phyloP scores from a whole-genome alignment of 768 basidiomycete species.

The Mycena belliarum region DNA sequence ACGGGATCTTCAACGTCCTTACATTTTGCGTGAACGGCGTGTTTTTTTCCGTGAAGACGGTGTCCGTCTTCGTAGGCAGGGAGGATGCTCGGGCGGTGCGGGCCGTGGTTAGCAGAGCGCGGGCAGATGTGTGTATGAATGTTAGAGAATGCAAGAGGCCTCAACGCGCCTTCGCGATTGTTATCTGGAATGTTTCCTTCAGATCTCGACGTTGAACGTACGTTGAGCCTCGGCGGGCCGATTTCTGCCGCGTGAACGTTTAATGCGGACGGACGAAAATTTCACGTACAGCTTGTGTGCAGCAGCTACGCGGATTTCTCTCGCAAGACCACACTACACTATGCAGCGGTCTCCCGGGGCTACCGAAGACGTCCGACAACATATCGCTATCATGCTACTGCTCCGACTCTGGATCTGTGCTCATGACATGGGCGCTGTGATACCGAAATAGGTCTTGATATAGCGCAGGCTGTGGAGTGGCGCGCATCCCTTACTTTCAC shows the following conservation, averaged over 20 bases:
- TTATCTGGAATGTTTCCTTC: background rate
- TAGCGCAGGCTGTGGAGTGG: background rate
- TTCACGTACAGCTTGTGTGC: background rate
- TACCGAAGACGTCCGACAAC: background rate
- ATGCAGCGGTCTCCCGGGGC: background rate
- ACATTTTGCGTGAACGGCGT: constrained; percentile 36
- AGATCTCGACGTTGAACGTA: background rate
- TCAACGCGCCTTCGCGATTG: constrained; percentile 55
- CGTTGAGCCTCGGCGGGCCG: no score
- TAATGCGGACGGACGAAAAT: no score
- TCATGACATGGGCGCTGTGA: background rate
- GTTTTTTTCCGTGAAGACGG: constrained; percentile 52
- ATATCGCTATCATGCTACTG: no score
- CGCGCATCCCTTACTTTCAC: background rate
- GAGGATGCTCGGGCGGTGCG: constrained; percentile 23
- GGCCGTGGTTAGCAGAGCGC: constrained; percentile 9
- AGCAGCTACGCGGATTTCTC: background rate
- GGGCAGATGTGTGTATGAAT: constrained; percentile 12
- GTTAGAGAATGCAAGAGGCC: constrained; percentile 38
- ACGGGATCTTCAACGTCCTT: constrained; percentile 72
- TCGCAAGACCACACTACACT: no score
- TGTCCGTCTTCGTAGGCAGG: constrained; percentile 44
- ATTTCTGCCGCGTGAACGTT: no score
- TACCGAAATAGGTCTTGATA: background rate
- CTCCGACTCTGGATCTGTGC: no score